Percentiles rank a stretch among this genome's conserved stretches.
These are phyloP conservation scores for Rutstroemia sydowiana DNA, from an alignment of 2,329 filamentous ascomycete species.

Conservation along the genomic window DNA sequence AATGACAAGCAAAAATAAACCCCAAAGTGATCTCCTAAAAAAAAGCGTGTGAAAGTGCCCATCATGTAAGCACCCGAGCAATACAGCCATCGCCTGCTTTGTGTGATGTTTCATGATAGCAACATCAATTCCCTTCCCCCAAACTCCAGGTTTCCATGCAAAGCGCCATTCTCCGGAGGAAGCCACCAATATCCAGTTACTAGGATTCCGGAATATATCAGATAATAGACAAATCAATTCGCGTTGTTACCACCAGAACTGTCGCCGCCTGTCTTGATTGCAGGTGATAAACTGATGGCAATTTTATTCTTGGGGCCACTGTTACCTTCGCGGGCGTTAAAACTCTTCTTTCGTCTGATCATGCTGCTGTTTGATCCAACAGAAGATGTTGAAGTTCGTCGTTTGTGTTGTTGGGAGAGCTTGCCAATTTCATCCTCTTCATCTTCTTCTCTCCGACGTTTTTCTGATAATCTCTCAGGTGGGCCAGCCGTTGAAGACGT, in stretches of 20 bases:
- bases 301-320: slow-evolving; percentile 43
- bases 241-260: slow-evolving; percentile 12
- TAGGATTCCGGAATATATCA: neutral
- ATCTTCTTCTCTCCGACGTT: slow-evolving; percentile 84
- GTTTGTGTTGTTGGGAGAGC: slow-evolving; percentile 57
- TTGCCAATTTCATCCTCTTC: slow-evolving; percentile 90
- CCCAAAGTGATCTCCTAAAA: too few species aligned
- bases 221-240: neutral
- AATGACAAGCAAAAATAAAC: neutral
- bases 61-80: neutral
- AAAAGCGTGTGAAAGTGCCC: neutral
- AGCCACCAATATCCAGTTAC: neutral
- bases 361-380: slow-evolving; percentile 23
- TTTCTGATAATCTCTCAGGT: slow-evolving; percentile 76
- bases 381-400: slow-evolving; percentile 46
- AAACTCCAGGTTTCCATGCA: slow-evolving; percentile 8
- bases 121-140: neutral
- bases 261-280: slow-evolving; percentile 29
- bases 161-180: slow-evolving; percentile 3
- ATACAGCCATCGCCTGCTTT: neutral
- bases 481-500: slow-evolving; percentile 38
- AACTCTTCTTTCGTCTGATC: slow-evolving; percentile 40
- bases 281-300: slow-evolving; percentile 48
- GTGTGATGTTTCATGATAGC: neutral
- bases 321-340: slow-evolving; percentile 35